Base-by-base conservation (phyloP, 192 early-diverging fungal genomes). In the Diversispora eburnea region DNA sequence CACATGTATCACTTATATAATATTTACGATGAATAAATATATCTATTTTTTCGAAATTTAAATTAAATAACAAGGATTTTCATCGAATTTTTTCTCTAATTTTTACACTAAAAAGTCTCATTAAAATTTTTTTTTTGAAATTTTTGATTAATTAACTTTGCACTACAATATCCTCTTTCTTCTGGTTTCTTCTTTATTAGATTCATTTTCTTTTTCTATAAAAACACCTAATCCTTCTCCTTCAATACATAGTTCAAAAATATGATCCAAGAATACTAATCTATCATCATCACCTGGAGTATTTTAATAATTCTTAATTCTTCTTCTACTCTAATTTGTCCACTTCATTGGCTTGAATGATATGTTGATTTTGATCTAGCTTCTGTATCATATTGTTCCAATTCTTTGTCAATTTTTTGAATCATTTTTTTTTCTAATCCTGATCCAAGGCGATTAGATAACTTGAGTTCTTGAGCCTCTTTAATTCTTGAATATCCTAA, bases 401-500 rank as follows among this genome's bases (percentile, higher is more conserved):
- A 67, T 72, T 94, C 92, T 56, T 81, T 80, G 70, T 93, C 91
- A 33, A 94, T 84, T 70, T 85, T 86, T 58, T 77, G 73, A 69
- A 94, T 85, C 92, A 94, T 92, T 81, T 91, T 92, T 92, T 81
- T 91, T 77, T 93, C 90, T 8, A 94, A 83, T 22, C 87, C 86
- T 52, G 81, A 78, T 10, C 88, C 85, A 72, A 94, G 80, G 39
- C 86, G 80, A 51, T 81, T 75, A 6, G 86, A 81, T 3, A 85
- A 80, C 61, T 90, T 88, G 58, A 84, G 75, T 12, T 87, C 78
- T 61, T 87, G 76, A 43, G 77, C 77, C 68, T 84, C 20, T 86
- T 78, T 15, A 86, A 64, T 73, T 84, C 83, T 68, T 86, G 82
- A 64, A 85, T 84, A 52, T 86, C 81, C 82, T 87, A 76, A 47